A percentile compares a stretch with the other conserved stretches of the same genome.
These are phyloP conservation scores for Saccharum spontaneum DNA, from an alignment of 176 grass and related monocot genomes.

Conservation along the genomic window DNA sequence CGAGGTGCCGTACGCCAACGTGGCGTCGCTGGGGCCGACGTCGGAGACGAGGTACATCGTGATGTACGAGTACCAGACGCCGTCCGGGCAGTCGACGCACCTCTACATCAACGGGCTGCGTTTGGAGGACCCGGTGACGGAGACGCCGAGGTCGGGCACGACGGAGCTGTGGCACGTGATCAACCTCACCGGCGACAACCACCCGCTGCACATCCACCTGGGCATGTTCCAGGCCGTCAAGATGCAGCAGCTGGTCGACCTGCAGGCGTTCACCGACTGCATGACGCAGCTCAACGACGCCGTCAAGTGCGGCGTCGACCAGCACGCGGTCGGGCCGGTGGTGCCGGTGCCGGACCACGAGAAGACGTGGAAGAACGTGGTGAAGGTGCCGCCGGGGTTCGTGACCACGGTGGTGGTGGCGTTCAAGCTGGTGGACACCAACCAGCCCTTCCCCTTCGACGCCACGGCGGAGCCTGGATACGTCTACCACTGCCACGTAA, in stretches of 20 bases:
- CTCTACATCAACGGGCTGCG: slow-evolving; percentile 62
- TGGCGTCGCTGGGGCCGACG: slow-evolving; percentile 1
- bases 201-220: slow-evolving; percentile 73
- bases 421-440: slow-evolving; percentile 52
- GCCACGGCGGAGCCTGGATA: slow-evolving; percentile 66
- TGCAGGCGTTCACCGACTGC: slow-evolving; percentile 48
- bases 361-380: slow-evolving; percentile 78
- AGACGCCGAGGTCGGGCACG: slow-evolving; percentile 59
- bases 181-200: slow-evolving; percentile 79
- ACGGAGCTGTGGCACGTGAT: slow-evolving; percentile 72
- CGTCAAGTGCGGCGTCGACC: slow-evolving; percentile 27
- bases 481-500: slow-evolving; percentile 83
- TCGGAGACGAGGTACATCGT: slow-evolving; percentile 47
- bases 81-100: slow-evolving; percentile 51
- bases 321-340: slow-evolving; percentile 3
- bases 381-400: slow-evolving; percentile 52
- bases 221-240: slow-evolving; percentile 41
- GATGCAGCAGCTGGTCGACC: slow-evolving; percentile 42
- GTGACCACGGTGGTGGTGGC: slow-evolving; percentile 48
- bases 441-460: slow-evolving; percentile 47
- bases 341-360: slow-evolving; percentile 54
- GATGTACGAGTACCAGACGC: slow-evolving; percentile 67
- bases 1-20: slow-evolving; percentile 32
- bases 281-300: slow-evolving; percentile 64
- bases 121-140: slow-evolving; percentile 58